phyloP scores from a whole-genome alignment of 2,329 filamentous ascomycete genomes.

The Diaporthe vaccinii region DNA sequence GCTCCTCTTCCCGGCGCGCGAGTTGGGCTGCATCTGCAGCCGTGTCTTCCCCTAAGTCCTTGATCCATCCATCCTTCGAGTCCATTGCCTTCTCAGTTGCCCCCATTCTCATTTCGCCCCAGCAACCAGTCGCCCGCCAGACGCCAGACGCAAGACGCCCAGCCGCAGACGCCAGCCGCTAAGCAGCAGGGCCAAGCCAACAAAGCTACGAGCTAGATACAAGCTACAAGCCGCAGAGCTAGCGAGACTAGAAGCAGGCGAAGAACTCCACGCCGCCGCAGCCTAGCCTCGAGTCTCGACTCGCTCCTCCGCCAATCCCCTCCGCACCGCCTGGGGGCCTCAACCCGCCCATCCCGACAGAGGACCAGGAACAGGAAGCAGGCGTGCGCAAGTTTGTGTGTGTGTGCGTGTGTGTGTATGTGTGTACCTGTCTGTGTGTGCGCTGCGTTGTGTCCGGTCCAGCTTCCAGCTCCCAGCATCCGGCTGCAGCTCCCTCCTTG shows the following conservation, averaged over 20 bases:
- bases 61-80: slow-evolving; percentile 29
- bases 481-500: neutral
- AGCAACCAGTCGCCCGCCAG: slow-evolving; percentile 12
- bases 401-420: neutral
- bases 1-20: neutral
- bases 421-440: neutral
- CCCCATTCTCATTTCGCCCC: neutral
- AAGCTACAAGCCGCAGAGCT: neutral
- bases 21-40: slow-evolving; percentile 28
- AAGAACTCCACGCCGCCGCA: slow-evolving; percentile 19
- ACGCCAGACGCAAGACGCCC: neutral
- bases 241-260: slow-evolving; percentile 23
- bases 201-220: neutral
- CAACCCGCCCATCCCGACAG: slow-evolving; percentile 10
- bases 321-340: neutral
- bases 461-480: neutral
- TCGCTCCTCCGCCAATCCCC: slow-evolving; percentile 25
- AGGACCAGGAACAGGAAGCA: slow-evolving; percentile 9
- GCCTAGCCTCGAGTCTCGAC: slow-evolving; percentile 29
- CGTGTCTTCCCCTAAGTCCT: slow-evolving; percentile 9
- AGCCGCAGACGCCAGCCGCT: slow-evolving; percentile 11
- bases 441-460: neutral
- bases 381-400: neutral
- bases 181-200: slow-evolving; percentile 4
- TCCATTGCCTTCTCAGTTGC: neutral